Percentiles rank a stretch among this genome's conserved stretches.
phyloP scores from a whole-genome alignment of 257 asterid genomes.

The Salvia hispanica region DNA sequence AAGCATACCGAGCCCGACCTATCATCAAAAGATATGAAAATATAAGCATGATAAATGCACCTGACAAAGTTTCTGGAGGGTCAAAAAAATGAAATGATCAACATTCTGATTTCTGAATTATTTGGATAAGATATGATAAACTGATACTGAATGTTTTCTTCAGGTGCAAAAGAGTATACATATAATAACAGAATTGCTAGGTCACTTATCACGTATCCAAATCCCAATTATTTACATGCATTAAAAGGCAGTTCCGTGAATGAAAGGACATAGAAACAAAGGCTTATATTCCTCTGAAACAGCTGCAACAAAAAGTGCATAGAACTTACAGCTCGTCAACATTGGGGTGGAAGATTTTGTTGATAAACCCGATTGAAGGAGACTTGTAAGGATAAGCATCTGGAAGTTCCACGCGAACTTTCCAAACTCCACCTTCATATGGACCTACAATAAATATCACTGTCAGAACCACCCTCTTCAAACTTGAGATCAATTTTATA shows the following conservation, averaged over 20 bases:
- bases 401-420: slow-evolving; percentile 84
- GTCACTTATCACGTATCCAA: background rate
- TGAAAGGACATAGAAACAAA: too few species aligned
- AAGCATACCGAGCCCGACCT: slow-evolving; percentile 95
- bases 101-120: too few species aligned
- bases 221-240: background rate
- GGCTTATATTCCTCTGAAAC: too few species aligned
- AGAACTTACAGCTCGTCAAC: slow-evolving; percentile 84
- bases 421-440: slow-evolving; percentile 94
- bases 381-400: slow-evolving; percentile 97
- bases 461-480: background rate
- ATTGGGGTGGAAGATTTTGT: slow-evolving; percentile 95
- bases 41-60: slow-evolving; percentile 1
- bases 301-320: too few species aligned
- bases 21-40: slow-evolving; percentile 27
- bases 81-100: background rate
- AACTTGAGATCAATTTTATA: background rate
- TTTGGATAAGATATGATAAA: background rate
- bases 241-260: background rate
- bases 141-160: background rate
- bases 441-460: slow-evolving; percentile 51
- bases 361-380: slow-evolving; percentile 86
- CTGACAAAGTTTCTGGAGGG: too few species aligned
- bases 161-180: background rate
- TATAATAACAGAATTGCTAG: background rate